phyloP scores from a whole-genome alignment of 2,329 filamentous ascomycete genomes.

The Diplodia sapinea region DNA sequence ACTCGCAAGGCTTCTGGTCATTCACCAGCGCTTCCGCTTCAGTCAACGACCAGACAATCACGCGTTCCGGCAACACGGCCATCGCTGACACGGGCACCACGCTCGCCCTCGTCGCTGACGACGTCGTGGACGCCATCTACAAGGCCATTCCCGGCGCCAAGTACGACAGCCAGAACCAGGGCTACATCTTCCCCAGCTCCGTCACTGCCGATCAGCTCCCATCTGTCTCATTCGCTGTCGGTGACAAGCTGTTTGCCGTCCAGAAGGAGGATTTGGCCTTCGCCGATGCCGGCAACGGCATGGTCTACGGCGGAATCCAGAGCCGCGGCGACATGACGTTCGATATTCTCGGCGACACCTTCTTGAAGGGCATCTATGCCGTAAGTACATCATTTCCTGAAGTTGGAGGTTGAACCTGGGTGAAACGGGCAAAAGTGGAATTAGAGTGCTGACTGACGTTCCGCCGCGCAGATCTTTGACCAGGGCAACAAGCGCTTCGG shows the following conservation, averaged over 20 bases:
- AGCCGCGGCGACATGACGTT: slow-evolving; percentile 63
- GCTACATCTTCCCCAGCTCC: slow-evolving; percentile 66
- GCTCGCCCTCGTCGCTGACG: slow-evolving; percentile 68
- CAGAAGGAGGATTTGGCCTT: slow-evolving; percentile 69
- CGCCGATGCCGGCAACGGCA: slow-evolving; percentile 59
- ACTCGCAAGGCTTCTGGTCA: slow-evolving; percentile 71
- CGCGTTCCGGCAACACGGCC: slow-evolving; percentile 63
- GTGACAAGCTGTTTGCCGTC: slow-evolving; percentile 64
- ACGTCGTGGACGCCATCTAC: slow-evolving; percentile 67
- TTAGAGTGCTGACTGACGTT: slow-evolving; percentile 48
- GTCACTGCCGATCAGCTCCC: slow-evolving; percentile 62
- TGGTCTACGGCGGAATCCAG: slow-evolving; percentile 70
- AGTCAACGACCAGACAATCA: slow-evolving; percentile 62
- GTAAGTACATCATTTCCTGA: slow-evolving; percentile 6
- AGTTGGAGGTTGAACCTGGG: no score
- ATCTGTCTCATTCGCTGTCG: slow-evolving; percentile 67
- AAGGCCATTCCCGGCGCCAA: slow-evolving; percentile 64
- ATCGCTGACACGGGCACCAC: slow-evolving; percentile 77
- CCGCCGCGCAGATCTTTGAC: slow-evolving; percentile 60
- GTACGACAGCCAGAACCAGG: slow-evolving; percentile 61
- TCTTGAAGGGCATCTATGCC: slow-evolving; percentile 69
- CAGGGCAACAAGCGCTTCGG: slow-evolving; percentile 66
- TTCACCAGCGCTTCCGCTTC: slow-evolving; percentile 64
- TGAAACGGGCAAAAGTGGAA: background rate
- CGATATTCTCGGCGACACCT: slow-evolving; percentile 69